Evolutionary conservation across 495 filamentous ascomycete genomes (phyloP), one percentile per base, ranked within the genome.

Genomic region (Filosporella fistucella): DNA sequence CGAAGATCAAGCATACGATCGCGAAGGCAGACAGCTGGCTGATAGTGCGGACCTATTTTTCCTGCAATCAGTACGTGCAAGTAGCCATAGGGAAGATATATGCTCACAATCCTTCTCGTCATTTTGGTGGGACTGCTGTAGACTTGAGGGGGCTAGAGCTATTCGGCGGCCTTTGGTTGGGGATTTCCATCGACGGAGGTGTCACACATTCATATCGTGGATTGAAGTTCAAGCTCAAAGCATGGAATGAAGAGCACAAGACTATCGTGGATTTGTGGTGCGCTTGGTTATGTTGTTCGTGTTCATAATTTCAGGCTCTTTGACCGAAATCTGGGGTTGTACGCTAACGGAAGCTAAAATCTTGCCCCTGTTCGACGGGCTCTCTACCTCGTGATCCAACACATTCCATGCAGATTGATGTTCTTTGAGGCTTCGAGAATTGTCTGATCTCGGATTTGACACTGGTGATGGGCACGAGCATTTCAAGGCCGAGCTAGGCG

Each of bases 41-140:
- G 58, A 85, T 78, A 52, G 89, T 89, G 52, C 93, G 89, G 59
- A 95, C 85, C 81, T 85, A 55, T 8, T 17, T 17, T 5, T 1
- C 3, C 8, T 34, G 42, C 29, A 54, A 40, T 17, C 13, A 29
- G 12, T 39, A 45, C 34, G 30, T 13, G 28, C 1, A 3, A 32
- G 12, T 9, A 26, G 17, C 32, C 16, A 25, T 23, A 6, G 9
- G 22, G 13, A 13, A 26, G 7, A 23, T 12, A 23, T 13, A 23
- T 24, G 49, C 65, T 1, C 55, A 71, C 69, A 42, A 73, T 69
- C 48, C 68, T 61, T 48, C 68, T 64, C 35, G 69, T 70, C 69
- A 73, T 73, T 30, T 33, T 61, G 45, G 28, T 12, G 22, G 3
- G 18, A 29, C n/a, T 17, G 41, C 10, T 17, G 25, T 3, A 2